Conservation (phyloP, 768 basidiomycete genomes). For the Ramaria sp. region DNA sequence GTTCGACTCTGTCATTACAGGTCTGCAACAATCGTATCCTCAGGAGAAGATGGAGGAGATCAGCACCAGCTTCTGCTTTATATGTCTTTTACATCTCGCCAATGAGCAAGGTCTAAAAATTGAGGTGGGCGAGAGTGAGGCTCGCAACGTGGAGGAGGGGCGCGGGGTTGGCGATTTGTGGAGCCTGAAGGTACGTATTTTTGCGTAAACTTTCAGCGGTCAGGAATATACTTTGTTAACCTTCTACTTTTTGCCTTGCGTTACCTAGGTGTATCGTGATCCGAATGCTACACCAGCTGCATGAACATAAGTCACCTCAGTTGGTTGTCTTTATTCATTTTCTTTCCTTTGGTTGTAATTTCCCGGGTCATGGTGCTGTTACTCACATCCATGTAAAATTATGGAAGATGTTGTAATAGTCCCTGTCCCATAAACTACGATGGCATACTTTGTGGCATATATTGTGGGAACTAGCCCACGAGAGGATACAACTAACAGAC, state of each 20-base stretch:
- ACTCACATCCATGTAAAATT: not conserved
- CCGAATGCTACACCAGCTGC: conserved; percentile 21
- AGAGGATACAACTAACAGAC: not conserved
- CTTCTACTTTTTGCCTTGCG: not conserved
- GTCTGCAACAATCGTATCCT: conserved; percentile 75
- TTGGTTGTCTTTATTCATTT: not conserved
- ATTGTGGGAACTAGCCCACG: not conserved
- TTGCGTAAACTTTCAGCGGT: not conserved
- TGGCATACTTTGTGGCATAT: not conserved
- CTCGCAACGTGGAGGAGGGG: conserved; percentile 28
- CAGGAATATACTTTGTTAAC: too few species aligned
- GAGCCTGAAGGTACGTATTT: conserved; percentile 48
- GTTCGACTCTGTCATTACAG: conserved; percentile 75
- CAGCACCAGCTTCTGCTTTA: conserved; percentile 98
- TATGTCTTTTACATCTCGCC: conserved; percentile 90
- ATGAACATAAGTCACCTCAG: not conserved
- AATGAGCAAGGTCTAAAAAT: conserved; percentile 93
- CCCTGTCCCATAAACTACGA: not conserved
- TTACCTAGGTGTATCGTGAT: conserved; percentile 38
- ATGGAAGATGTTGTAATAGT: not conserved
- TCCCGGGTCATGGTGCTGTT: not conserved
- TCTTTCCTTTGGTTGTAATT: not conserved
- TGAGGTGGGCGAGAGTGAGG: conserved; percentile 33
- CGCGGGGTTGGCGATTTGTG: conserved; percentile 61
- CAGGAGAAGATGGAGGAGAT: conserved; percentile 95